A percentile compares a stretch with the other conserved stretches of the same genome.
phyloP scores from a whole-genome alignment of 75 land plant genomes.

The Gnetum montanum region DNA sequence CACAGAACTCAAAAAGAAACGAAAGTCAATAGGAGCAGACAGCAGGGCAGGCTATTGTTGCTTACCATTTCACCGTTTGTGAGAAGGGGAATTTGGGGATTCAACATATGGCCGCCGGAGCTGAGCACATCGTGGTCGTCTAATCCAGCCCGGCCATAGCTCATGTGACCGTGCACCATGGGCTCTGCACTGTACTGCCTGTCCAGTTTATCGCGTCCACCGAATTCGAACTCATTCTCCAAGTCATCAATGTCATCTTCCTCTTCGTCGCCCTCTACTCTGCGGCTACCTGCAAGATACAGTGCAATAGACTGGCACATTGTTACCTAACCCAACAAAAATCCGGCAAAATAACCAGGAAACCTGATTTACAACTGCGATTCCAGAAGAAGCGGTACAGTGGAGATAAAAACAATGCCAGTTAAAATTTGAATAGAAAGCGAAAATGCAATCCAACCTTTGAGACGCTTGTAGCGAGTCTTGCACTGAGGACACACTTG shows the following conservation, averaged over 20 bases:
- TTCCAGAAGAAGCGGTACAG: no score
- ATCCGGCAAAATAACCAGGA: no score
- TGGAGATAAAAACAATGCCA: no score
- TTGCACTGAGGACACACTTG: slow-evolving; percentile 90
- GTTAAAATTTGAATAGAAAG: no score
- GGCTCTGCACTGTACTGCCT: slow-evolving; percentile 28
- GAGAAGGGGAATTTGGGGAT: slow-evolving; percentile 54
- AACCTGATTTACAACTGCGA: no score
- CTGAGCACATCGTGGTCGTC: slow-evolving; percentile 20
- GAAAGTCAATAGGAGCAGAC: background rate
- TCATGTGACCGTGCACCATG: slow-evolving; percentile 49
- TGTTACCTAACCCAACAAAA: no score
- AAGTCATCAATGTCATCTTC: slow-evolving; percentile 87
- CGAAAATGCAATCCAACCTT: no score
- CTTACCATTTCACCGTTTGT: slow-evolving; percentile 79
- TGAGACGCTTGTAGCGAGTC: slow-evolving; percentile 79
- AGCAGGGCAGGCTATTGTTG: background rate
- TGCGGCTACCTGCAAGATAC: slow-evolving; percentile 69
- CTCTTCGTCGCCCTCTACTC: slow-evolving; percentile 95
- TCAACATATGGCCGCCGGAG: slow-evolving; percentile 13
- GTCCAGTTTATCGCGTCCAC: slow-evolving; percentile 21
- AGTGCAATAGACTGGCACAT: no score
- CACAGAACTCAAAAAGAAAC: background rate
- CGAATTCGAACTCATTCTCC: slow-evolving; percentile 73
- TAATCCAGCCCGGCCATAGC: slow-evolving; percentile 42